Evolutionary conservation across 306 rosid genomes (phyloP), one percentile per base, ranked within the genome.

Genomic region (Trifolium repens): DNA sequence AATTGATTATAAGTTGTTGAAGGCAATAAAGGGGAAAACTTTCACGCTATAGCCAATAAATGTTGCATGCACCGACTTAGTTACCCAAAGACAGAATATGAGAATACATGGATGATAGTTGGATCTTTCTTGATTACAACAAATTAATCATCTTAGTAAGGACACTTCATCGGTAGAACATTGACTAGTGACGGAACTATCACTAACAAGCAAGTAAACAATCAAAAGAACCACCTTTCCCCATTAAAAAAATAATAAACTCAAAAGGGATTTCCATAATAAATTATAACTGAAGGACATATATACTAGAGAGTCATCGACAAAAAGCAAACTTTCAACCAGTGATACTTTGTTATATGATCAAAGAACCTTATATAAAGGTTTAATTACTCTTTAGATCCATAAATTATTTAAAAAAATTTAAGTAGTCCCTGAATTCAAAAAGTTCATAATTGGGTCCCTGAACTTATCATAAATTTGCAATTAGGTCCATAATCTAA

Each of bases 21-120:
- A 73, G 59, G 40, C 13, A 54, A 35, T 71, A 13, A 27, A 71
- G 17, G n/a, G 54, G 19, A n/a, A 17, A 57, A 55, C 12, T 22
- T 37, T 39, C 14, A 37, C 7, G 27, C 64, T 35, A 58, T 58
- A 58, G 66, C 63, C 15, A 42, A 58, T 11, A 19, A 39, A 16
- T 27, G 27, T 30, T 19, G 47, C 57, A 52, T 1, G 42, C 39
- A 64, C 73, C 46, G 64, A 62, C 63, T 74, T 19, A 32, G 78
- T 53, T 13, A 63, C 78, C 69, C 52, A 49, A 49, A 74, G 50
- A 46, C 35, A 46, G 49, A 74, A 44, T 42, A 72, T n/a, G 46
- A 46, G 49, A 74, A 44, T 42, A 72, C 26, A 61, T 59, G 22
- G 57, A 44, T 67, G 59, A 52, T 57, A 42, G 66, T 2, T 34